Evolutionary conservation across 352 stramenopile genomes (phyloP).

Genomic region (Globisporangium radiosum): DNA sequence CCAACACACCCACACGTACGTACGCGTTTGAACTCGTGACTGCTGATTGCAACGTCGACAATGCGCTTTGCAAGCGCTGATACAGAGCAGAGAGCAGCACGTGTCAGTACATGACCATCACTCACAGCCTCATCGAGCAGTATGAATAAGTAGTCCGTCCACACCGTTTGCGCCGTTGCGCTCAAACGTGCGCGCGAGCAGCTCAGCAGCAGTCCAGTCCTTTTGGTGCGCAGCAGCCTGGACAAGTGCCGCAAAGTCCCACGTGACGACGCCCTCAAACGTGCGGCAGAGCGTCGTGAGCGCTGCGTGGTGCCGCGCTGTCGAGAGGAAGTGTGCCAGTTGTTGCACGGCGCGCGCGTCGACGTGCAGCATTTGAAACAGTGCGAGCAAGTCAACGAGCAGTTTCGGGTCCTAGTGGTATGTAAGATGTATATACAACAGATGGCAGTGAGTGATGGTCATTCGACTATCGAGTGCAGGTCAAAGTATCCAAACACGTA

Average conservation of each 20-base stretch:
- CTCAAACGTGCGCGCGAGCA: conserved; percentile 24
- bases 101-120: background rate
- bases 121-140: no score
- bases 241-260: conserved; percentile 29
- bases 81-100: no score
- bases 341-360: conserved; percentile 12
- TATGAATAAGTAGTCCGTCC: no score
- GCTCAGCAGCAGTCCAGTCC: conserved; percentile 55
- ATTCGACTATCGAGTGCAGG: background rate
- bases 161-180: background rate
- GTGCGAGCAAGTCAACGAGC: background rate
- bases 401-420: background rate
- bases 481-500: background rate
- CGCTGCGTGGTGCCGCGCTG: conserved; percentile 36
- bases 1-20: background rate
- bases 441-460: background rate
- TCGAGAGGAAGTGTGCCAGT: conserved; percentile 14
- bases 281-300: conserved; percentile 41
- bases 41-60: conserved; percentile 40
- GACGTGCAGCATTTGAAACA: conserved; percentile 12
- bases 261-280: conserved; percentile 25
- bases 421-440: background rate
- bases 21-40: conserved; percentile 61
- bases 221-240: conserved; percentile 34
- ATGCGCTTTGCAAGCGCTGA: conserved; percentile 25